Conservation (phyloP, 805 yeast species). For the Candida odintsovae region DNA sequence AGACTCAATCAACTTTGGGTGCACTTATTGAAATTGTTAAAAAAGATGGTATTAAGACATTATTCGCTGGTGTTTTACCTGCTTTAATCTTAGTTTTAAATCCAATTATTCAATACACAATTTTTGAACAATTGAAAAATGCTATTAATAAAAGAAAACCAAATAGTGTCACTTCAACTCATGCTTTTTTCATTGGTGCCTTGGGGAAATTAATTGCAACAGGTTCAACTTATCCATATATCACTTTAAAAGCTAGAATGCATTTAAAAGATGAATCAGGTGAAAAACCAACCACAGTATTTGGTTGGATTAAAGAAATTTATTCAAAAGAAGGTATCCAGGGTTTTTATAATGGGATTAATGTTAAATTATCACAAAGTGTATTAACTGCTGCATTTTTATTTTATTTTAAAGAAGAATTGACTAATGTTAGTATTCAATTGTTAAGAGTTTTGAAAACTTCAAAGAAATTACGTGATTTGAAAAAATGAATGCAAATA, state of each 20-base stretch:
- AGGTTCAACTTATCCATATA: slow-evolving; percentile 82
- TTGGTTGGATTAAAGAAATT: slow-evolving; percentile 50
- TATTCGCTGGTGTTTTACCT: slow-evolving; percentile 84
- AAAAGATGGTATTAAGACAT: slow-evolving; percentile 63
- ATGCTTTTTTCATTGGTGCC: slow-evolving; percentile 86
- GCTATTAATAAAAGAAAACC: slow-evolving; percentile 41
- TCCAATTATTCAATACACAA: slow-evolving; percentile 89
- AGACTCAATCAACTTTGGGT: slow-evolving; percentile 39
- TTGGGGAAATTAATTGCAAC: slow-evolving; percentile 89
- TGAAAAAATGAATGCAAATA: neutral
- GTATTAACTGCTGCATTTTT: slow-evolving; percentile 85
- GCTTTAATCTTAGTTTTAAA: slow-evolving; percentile 81
- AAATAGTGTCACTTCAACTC: slow-evolving; percentile 58
- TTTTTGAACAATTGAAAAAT: slow-evolving; percentile 81
- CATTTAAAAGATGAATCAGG: slow-evolving; percentile 50
- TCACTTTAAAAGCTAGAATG: slow-evolving; percentile 85
- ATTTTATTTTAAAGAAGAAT: slow-evolving; percentile 85
- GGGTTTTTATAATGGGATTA: slow-evolving; percentile 77
- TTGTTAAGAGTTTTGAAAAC: slow-evolving; percentile 39
- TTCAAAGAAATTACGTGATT: slow-evolving; percentile 2
- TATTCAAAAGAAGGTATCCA: slow-evolving; percentile 64
- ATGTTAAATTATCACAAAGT: slow-evolving; percentile 75
- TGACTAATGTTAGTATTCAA: slow-evolving; percentile 52
- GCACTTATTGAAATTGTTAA: slow-evolving; percentile 58
- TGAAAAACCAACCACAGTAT: slow-evolving; percentile 30